A percentile compares a stretch with the other conserved stretches of the same genome.
Evolutionary conservation across 495 filamentous ascomycete genomes (phyloP).

Genomic region (Aspergillus avenaceus): DNA sequence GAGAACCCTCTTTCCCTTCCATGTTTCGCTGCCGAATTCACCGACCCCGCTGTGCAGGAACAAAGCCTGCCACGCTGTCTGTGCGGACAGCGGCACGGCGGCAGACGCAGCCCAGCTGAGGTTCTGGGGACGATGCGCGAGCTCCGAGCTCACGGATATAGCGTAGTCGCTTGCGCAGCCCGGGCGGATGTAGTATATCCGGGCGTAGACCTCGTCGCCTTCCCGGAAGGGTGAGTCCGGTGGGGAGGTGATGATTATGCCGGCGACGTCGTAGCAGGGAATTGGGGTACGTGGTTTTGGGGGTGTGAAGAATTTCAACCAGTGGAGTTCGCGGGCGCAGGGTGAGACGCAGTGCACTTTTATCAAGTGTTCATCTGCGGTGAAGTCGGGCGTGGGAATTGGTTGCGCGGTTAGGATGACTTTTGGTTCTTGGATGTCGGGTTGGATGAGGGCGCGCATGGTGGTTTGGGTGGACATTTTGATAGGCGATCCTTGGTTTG

Average conservation of each 20-base stretch:
- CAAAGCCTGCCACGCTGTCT: conserved; percentile 51
- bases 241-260: conserved; percentile 40
- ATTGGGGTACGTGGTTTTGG: conserved; percentile 29
- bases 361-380: conserved; percentile 45
- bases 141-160: conserved; percentile 41
- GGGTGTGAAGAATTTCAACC: conserved; percentile 41
- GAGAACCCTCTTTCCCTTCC: conserved; percentile 37
- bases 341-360: conserved; percentile 45
- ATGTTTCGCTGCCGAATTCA: conserved; percentile 3
- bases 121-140: conserved; percentile 33
- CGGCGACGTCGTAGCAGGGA: conserved; percentile 50
- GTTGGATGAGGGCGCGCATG: conserved; percentile 10
- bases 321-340: conserved; percentile 52
- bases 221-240: conserved; percentile 38
- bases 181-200: conserved; percentile 32
- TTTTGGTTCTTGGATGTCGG: conserved; percentile 3
- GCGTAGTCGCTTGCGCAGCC: conserved; percentile 44
- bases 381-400: conserved; percentile 16
- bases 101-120: conserved; percentile 44
- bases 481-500: neutral
- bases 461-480: neutral
- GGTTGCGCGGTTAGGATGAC: conserved; percentile 12
- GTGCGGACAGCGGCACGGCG: conserved; percentile 40
- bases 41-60: conserved; percentile 37
- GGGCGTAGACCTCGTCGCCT: conserved; percentile 48